Base-by-base conservation (phyloP, 805 yeast species). In the Saccharomycopsis selenospora region DNA sequence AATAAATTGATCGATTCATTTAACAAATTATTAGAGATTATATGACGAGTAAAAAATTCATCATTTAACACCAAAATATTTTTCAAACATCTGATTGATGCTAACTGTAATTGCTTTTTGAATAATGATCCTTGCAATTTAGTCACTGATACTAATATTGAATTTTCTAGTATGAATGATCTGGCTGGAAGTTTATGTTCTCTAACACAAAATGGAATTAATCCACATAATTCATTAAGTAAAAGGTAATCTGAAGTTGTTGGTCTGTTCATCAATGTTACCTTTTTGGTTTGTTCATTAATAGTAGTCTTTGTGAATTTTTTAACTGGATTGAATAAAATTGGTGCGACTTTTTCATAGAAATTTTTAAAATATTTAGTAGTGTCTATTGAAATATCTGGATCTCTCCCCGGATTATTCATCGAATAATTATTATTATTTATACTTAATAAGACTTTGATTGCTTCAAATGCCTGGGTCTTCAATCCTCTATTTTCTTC, bases 381-480 rank as follows among this genome's bases (percentile, higher is more conserved):
- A 6, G 76, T 69, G 52, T 68, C 67, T 29, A 70, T 57, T 46
- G 47, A 14, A 23, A 27, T 13, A n/a, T 28, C 17, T 14, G 5
- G 14, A 11, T 3, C 3, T 40, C 27, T 40, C 18, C 13, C 14
- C 4, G 25, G 27, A 62, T 43, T 62, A 63, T 43, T 61, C 61
- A 20, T 54, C 54, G 43, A 63, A 62, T 27, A 59, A 53, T 30
- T 55, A 50, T 8, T 27, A 43, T 40, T 50, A 23, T 38, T 42
- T 1, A 86, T 81, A 58, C 85, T 90, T 11, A 90, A 68, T 28
- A 90, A 64, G 1, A 81, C 79, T 59, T 81, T 81, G 43, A 90
- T 64, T 1, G 96, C 95, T 64, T 89, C 96, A 54, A 77, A 80
- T 0, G 90, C 84, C 62, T 89, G 96, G 4, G 85, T 77, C 59